Evolutionary conservation across 176 grass and related monocot species (phyloP), one percentile per base, ranked within the genome.

Genomic region (Cenchrus fungigraminus): DNA sequence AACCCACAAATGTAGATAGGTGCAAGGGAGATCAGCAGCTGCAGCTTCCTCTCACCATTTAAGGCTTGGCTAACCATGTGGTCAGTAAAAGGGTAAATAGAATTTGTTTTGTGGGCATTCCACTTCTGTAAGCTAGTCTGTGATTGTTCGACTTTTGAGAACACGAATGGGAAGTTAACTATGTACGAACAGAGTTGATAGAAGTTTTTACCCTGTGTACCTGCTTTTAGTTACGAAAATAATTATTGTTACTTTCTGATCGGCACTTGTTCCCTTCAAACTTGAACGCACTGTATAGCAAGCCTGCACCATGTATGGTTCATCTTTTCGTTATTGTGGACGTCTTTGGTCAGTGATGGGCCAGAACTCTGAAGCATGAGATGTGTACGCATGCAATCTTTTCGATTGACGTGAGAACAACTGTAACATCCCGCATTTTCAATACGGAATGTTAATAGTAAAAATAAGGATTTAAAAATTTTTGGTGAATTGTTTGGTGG

Each of bases 31-130:
- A 84, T 73, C n/a, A 43, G 67, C 50, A 45, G 55, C 20, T 43
- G 22, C 25, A 25, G 25, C 75, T 64, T 40, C 76, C 63, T 81
- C 71, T 55, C 81, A 62, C 80, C 34, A 57, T 90, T 90, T 47
- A 90, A 75, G 37, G 73, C 15, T 62, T 68, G 77, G 69, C 76
- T 87, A 87, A 87, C 89, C 60, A 31, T 59, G 50, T 79, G 80
- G 52, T 69, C 49, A 32, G 78, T 61, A 77, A 77, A 86, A 47
- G 61, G 66, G 62, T 84, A 79, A 78, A 79, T 90, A 73, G 58
- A 45, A 58, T 74, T 59, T 73, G 31, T 54, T 67, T 17, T 57
- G 84, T 87, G 84, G 88, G 80, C 85, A 91, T 87, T 90, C 89
- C 89, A 90, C 80, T 79, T 60, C 31, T 59, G 73, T 83, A 83